These are phyloP conservation scores for Leonotis leonurus DNA, from an alignment of 257 asterid species.

Conservation along the genomic window DNA sequence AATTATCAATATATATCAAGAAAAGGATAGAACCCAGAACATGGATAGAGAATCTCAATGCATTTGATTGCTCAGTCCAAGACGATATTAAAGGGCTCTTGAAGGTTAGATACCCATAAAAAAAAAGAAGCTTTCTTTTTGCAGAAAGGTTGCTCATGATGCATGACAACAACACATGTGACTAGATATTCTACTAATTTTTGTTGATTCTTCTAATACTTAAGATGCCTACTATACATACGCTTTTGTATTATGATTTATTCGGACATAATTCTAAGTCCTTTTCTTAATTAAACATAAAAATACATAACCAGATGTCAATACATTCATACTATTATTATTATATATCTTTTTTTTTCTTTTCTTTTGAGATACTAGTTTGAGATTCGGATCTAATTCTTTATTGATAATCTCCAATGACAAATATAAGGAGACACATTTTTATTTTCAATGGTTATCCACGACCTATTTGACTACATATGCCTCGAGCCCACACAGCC, in stretches of 20 bases:
- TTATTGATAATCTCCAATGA: too few species aligned
- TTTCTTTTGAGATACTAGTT: too few species aligned
- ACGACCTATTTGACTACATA: not conserved
- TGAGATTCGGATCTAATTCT: too few species aligned
- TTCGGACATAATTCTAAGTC: not conserved
- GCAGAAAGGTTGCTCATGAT: constrained; percentile 5
- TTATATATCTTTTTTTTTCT: too few species aligned
- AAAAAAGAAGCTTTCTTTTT: not conserved
- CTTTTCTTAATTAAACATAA: too few species aligned
- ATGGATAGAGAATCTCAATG: constrained; percentile 6
- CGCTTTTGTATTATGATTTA: too few species aligned
- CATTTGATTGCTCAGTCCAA: not conserved
- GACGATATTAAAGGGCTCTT: not conserved
- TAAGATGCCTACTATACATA: too few species aligned
- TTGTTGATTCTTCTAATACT: not conserved
- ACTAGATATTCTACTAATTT: constrained; percentile 20
- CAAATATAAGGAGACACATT: too few species aligned
- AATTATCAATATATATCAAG: not conserved
- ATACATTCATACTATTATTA: too few species aligned
- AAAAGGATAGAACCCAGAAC: not conserved
- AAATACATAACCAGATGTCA: too few species aligned
- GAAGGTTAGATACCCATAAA: not conserved
- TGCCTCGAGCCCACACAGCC: not conserved
- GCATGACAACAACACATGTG: constrained; percentile 17
- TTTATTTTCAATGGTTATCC: too few species aligned